These are phyloP conservation scores for Coffea humblotiana DNA, from an alignment of 305 asterid species.

Conservation along the genomic window DNA sequence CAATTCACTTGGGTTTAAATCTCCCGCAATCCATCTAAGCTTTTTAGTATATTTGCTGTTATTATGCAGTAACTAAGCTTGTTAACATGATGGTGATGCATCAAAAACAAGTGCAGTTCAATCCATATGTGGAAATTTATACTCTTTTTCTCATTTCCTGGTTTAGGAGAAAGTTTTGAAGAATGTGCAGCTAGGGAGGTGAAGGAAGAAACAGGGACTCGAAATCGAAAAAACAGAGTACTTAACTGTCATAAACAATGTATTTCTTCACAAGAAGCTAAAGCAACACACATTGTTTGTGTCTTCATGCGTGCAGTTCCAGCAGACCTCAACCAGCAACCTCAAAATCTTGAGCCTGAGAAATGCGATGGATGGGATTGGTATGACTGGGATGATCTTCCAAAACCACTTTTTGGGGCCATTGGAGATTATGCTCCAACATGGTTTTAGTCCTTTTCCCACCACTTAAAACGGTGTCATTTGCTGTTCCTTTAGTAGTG, in stretches of 20 bases:
- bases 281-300: slow-evolving; percentile 44
- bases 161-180: slow-evolving; percentile 69
- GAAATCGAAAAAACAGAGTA: slow-evolving; percentile 40
- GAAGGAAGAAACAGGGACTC: slow-evolving; percentile 78
- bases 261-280: slow-evolving; percentile 29
- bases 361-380: slow-evolving; percentile 88
- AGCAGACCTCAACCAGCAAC: slow-evolving; percentile 40
- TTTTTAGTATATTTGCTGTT: too few relatives aligned
- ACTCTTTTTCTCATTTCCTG: not conserved
- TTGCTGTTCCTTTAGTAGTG: not conserved
- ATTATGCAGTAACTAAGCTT: too few relatives aligned
- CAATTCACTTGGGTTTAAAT: too few relatives aligned
- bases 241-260: slow-evolving; percentile 48
- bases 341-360: slow-evolving; percentile 60
- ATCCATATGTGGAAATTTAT: not conserved
- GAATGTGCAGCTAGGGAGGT: slow-evolving; percentile 68
- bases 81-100: not conserved
- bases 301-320: slow-evolving; percentile 51
- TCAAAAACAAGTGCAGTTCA: not conserved
- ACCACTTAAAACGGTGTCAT: slow-evolving; percentile 10
- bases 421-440: slow-evolving; percentile 33
- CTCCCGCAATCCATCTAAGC: too few relatives aligned
- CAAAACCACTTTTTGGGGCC: slow-evolving; percentile 52
- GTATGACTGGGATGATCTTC: slow-evolving; percentile 67
- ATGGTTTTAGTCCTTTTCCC: slow-evolving; percentile 51